Evolutionary conservation across 805 yeast genomes (phyloP), one percentile per base, ranked within the genome.

Genomic region (Metschnikowia vanudenii): DNA sequence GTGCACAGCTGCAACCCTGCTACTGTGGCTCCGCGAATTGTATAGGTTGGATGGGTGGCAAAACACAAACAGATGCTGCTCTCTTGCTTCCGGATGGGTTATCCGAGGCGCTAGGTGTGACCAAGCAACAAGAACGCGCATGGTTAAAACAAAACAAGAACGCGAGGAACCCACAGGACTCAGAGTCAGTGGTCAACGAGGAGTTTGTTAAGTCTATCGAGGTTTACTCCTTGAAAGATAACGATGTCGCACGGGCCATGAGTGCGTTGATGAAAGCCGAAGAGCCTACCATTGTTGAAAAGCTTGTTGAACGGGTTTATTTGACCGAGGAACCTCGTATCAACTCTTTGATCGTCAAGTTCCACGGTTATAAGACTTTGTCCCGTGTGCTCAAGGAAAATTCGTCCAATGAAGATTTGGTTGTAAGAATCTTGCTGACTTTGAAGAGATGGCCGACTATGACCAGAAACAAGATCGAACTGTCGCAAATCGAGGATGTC

Each of bases 11-110:
- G 12, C 98, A 94, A 68, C 85, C 87, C 28, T 92, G 99, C 68
- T 87, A 86, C 66, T 92, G 99, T 70, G 97, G 96, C 3, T 95
- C 90, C 54, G 75, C 85, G 24, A 91, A 89, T 65, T 92, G 99
- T 76, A 76, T 89, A 36, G 96, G 97, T 29, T 84, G 85, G 54
- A 80, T 92, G 73, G 99, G 98, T 54, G 99, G 99, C 40, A 91
- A 90, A 65, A 92, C 96, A 2, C 99, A 94, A 69, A 90, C 98
- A 1, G 96, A 90, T 56, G 87, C 92, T 28, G 92, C 92, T 1
- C 76, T 88, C 33, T 69, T 88, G 47, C 74, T 92, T 41, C 97
- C 98, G 2, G 92, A 88, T 52, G 79, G 82, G 19, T 76, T 86
- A 30, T 81, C 94, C 9, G 95, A 87, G 51, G 97, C 97, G 0